Conservation (phyloP, 139 green algal genomes). For the Astrephomene gubernaculifera region DNA sequence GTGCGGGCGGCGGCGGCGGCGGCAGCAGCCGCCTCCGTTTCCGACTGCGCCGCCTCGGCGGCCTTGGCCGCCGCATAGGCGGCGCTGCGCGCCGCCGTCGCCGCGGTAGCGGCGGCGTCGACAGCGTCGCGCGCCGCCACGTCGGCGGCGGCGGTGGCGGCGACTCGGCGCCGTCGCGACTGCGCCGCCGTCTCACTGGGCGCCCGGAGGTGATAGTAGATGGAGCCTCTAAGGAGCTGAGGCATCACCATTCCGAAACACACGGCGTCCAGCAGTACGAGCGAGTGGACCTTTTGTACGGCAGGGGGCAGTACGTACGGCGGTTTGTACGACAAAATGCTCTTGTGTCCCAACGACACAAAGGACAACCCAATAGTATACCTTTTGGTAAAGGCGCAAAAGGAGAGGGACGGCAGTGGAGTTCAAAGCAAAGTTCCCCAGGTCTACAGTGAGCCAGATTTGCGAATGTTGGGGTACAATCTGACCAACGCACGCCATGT, state of each 20-base stretch:
- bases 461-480: no score
- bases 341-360: no score
- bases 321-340: no score
- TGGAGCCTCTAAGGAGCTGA: conserved; percentile 46
- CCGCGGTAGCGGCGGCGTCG: not conserved
- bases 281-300: conserved; percentile 32
- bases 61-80: not conserved
- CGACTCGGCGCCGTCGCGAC: not conserved
- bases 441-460: no score
- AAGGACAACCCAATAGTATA: no score
- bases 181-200: not conserved
- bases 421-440: no score
- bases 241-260: conserved; percentile 61
- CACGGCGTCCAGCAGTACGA: conserved; percentile 53
- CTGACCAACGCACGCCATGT: no score
- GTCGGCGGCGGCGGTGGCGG: conserved; percentile 1
- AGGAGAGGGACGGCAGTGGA: no score
- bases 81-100: not conserved
- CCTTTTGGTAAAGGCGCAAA: no score
- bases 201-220: conserved; percentile 40
- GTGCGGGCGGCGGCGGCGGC: not conserved
- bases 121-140: not conserved
- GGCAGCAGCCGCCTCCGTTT: not conserved
- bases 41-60: not conserved
- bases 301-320: no score